A percentile compares a stretch with the other conserved stretches of the same genome.
phyloP scores from a whole-genome alignment of 148 eudicot genomes.

The Heliamphora exappendiculata region DNA sequence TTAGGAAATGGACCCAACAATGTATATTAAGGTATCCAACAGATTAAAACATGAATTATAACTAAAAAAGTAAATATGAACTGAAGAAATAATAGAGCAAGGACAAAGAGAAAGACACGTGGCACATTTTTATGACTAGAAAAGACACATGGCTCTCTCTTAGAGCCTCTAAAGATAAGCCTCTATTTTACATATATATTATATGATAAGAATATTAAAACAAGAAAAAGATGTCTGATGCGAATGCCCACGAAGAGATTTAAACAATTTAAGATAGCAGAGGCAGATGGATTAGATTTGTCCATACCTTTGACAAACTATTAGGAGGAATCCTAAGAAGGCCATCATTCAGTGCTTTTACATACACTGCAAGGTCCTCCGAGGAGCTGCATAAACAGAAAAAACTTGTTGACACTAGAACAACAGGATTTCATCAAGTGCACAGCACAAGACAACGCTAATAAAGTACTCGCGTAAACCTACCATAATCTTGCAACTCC shows the following conservation, averaged over 20 bases:
- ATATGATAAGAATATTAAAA: neutral
- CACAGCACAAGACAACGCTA: neutral
- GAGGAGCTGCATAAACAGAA: slow-evolving; percentile 38
- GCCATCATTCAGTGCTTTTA: slow-evolving; percentile 59
- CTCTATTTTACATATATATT: too few species aligned
- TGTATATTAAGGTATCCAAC: too few species aligned
- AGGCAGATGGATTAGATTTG: neutral
- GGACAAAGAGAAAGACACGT: too few species aligned
- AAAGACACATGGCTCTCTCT: too few species aligned
- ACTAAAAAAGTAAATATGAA: too few species aligned
- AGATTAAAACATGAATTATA: too few species aligned
- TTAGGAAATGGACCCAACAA: too few species aligned
- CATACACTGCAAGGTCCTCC: slow-evolving; percentile 59
- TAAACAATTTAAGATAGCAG: slow-evolving; percentile 1
- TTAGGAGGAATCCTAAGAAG: slow-evolving; percentile 64
- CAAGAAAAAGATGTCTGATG: neutral
- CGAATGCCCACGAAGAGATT: neutral
- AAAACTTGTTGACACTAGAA: neutral
- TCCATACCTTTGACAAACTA: slow-evolving; percentile 72
- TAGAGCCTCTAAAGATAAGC: too few species aligned
- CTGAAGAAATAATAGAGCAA: too few species aligned
- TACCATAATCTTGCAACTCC: slow-evolving; percentile 92
- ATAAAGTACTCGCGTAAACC: slow-evolving; percentile 9
- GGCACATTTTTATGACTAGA: too few species aligned
- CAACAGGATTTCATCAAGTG: neutral